Base-by-base conservation (phyloP, 202 grass and related monocot genomes). In the Dendrocalamus latiflorus region DNA sequence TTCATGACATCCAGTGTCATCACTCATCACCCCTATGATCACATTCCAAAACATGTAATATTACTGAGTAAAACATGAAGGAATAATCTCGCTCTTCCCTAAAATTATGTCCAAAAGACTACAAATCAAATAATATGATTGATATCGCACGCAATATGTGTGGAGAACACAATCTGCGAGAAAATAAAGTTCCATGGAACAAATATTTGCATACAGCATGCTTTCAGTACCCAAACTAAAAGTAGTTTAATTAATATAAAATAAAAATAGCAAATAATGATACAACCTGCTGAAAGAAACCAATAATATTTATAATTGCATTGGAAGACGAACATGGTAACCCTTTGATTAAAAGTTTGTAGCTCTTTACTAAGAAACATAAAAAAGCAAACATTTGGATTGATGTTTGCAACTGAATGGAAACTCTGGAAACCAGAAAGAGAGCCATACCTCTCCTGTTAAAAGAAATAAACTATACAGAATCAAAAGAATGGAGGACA, bases 401-500 rank as follows among this genome's bases (percentile, higher is more conserved):
- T 7, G 71, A 26, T n/a, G 42, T 36, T 86, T 71, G 43, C 62
- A 79, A 2, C 6, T 22, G 1, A 44, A 44, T 3, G 21, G 16
- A 20, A 45, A 68, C 14, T 76, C 36, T 75, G 2, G 45, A 5
- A 61, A 61, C 1, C 61, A 45, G 51, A 66, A 58, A 82, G 36
- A 24, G 48, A 59, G 18, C 0, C 65, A 16, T 68, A 58, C 66
- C 79, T 53, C 66, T 39, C 20, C 4, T 64, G 17, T 74, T 25
- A 50, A 76, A 50, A 66, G 18, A 50, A 39, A 82, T 26, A 7
- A 77, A 77, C 82, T 92, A 92, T 74, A 90, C 39, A 68, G 89
- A 79, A 86, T 95, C 95, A 89, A 98, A 98, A 74, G 95, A 98
- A 88, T 91, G 91, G 74, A 98, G 89, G 34, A 93, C 83, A 83